A percentile compares a stretch with the other conserved stretches of the same genome.
Evolutionary conservation across 2,329 filamentous ascomycete genomes (phyloP).

Genomic region (Fusarium sp.): DNA sequence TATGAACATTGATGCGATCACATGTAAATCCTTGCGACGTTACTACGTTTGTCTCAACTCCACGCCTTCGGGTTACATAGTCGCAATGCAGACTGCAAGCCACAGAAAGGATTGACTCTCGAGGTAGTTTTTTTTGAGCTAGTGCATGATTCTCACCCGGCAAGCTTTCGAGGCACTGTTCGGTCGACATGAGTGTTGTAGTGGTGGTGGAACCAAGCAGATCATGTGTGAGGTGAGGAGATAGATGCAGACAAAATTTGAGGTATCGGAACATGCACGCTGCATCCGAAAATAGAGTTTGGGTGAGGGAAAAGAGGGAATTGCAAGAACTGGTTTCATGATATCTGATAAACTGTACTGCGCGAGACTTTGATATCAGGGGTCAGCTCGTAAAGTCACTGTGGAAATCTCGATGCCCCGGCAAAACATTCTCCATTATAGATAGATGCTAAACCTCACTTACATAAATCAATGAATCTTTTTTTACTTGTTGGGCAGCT

Average conservation of each 20-base stretch:
- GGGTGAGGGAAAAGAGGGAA: neutral
- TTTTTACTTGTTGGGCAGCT: slow-evolving; percentile 17
- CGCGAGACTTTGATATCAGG: neutral
- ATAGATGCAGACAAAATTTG: slow-evolving; percentile 1
- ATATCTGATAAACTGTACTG: neutral
- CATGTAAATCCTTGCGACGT: slow-evolving; percentile 9
- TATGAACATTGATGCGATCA: slow-evolving; percentile 18
- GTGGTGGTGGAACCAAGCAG: slow-evolving; percentile 18
- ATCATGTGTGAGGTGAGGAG: slow-evolving; percentile 10
- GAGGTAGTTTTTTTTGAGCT: neutral
- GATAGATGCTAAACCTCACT: slow-evolving; percentile 1
- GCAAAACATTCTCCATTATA: neutral
- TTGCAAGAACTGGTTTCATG: neutral
- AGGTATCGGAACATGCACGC: neutral
- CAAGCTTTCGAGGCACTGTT: neutral
- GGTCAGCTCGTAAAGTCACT: neutral
- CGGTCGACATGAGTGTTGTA: slow-evolving; percentile 15
- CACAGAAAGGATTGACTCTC: neutral
- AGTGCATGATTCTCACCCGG: neutral
- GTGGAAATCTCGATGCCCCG: slow-evolving; percentile 12
- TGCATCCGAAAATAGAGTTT: slow-evolving; percentile 4
- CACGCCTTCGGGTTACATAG: neutral
- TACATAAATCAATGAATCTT: slow-evolving; percentile 26
- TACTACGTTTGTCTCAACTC: neutral
- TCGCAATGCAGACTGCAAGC: slow-evolving; percentile 20